Percentiles rank a stretch among this genome's conserved stretches.
These are phyloP conservation scores for Zygotorulaspora florentina DNA, from an alignment of 805 yeast genomes.

Conservation along the genomic window DNA sequence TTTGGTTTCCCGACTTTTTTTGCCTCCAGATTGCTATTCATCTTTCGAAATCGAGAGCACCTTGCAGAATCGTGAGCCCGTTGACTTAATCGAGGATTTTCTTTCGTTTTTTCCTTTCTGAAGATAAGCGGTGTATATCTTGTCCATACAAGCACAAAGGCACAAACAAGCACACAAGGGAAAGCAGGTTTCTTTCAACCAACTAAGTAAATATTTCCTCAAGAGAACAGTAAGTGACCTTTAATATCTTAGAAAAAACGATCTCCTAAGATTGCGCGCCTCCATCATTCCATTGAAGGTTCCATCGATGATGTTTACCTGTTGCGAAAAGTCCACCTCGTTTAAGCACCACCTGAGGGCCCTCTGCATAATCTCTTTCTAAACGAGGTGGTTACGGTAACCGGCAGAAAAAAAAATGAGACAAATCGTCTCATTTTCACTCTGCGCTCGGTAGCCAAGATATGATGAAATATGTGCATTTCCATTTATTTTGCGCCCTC, in stretches of 20 bases:
- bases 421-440: neutral
- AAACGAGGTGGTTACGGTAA: neutral
- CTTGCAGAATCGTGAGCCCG: too few species aligned
- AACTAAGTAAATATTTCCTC: neutral
- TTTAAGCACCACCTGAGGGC: constrained; percentile 12
- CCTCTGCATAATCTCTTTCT: neutral
- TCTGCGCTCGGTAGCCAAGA: neutral
- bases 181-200: too few species aligned
- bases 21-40: neutral
- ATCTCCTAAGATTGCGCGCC: neutral
- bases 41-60: neutral
- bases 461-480: too few species aligned
- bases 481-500: too few species aligned
- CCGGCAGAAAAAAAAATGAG: constrained; percentile 1
- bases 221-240: neutral
- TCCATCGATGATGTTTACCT: constrained; percentile 7
- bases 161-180: neutral
- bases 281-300: neutral
- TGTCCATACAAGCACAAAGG: neutral
- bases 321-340: constrained; percentile 9
- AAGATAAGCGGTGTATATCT: too few species aligned
- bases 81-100: neutral
- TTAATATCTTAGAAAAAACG: neutral
- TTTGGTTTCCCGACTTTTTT: constrained; percentile 8
- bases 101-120: neutral